Percentiles rank a stretch among this genome's conserved stretches.
phyloP scores from a whole-genome alignment of 768 basidiomycete genomes.

The Phylloporus sp. region DNA sequence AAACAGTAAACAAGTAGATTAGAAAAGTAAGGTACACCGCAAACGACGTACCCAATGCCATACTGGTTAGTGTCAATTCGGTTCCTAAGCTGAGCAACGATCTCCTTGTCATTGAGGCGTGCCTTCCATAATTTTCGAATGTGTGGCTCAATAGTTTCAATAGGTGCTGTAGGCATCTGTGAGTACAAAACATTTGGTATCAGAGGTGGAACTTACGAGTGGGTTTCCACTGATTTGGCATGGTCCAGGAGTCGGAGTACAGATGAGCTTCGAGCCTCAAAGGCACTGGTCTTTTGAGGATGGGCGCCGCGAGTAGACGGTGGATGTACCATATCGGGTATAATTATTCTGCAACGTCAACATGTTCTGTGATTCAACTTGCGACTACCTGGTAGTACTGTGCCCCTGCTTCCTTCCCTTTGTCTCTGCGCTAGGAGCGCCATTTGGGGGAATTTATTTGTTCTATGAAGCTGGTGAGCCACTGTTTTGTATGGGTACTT shows the following conservation, averaged over 20 bases:
- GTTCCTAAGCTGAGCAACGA: background rate
- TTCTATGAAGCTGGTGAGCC: too few species aligned
- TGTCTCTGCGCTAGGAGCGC: too few species aligned
- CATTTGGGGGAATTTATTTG: too few species aligned
- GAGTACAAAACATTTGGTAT: background rate
- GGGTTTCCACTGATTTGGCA: background rate
- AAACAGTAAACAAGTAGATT: background rate
- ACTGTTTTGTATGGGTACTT: too few species aligned
- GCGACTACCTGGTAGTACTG: too few species aligned
- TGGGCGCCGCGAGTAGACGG: too few species aligned
- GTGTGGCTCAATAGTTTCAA: background rate
- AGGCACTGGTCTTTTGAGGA: too few species aligned
- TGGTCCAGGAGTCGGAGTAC: background rate
- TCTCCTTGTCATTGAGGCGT: background rate
- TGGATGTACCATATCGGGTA: too few species aligned
- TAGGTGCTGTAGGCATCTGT: background rate
- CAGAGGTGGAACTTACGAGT: background rate
- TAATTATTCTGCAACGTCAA: too few species aligned
- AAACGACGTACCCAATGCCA: background rate
- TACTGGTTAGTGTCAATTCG: background rate
- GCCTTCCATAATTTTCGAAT: background rate
- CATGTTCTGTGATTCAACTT: too few species aligned
- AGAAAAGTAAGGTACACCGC: background rate
- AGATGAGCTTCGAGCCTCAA: too few species aligned
- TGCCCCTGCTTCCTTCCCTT: too few species aligned